Evolutionary conservation across 306 rosid genomes (phyloP).

Genomic region (Ammopiptanthus mongolicus): DNA sequence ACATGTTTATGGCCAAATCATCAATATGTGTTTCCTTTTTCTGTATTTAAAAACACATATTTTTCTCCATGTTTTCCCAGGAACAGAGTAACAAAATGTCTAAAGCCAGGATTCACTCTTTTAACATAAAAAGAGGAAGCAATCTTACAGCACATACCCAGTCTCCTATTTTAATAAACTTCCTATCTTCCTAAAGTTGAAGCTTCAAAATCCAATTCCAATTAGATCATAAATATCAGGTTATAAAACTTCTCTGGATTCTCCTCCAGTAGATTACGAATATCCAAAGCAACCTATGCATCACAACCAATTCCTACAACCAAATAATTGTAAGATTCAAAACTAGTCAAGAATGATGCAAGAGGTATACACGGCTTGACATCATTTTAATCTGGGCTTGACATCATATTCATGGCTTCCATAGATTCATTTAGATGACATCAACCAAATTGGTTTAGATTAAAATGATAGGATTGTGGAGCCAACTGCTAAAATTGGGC

Average conservation of each 20-base stretch:
- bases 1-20: too few relatives aligned
- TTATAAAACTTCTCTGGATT: conserved; percentile 96
- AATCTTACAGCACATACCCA: neutral
- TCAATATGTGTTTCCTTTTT: neutral
- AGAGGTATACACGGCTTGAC: neutral
- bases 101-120: neutral
- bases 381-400: too few relatives aligned
- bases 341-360: conserved; percentile 23
- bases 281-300: conserved; percentile 98
- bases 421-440: too few relatives aligned
- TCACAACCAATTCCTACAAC: conserved; percentile 91
- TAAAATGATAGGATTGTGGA: too few relatives aligned
- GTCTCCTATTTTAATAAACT: conserved; percentile 7
- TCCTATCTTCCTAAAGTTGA: neutral
- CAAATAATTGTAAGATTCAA: conserved; percentile 20
- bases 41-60: neutral
- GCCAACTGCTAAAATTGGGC: too few relatives aligned
- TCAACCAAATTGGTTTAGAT: too few relatives aligned
- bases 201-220: conserved; percentile 4
- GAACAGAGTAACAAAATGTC: neutral
- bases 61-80: neutral
- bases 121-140: neutral
- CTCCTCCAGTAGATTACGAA: conserved; percentile 94
- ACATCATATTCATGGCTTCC: too few relatives aligned
- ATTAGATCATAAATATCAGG: conserved; percentile 53